phyloP scores from a whole-genome alignment of 768 basidiomycete species.

The Leccinum truebloodii region DNA sequence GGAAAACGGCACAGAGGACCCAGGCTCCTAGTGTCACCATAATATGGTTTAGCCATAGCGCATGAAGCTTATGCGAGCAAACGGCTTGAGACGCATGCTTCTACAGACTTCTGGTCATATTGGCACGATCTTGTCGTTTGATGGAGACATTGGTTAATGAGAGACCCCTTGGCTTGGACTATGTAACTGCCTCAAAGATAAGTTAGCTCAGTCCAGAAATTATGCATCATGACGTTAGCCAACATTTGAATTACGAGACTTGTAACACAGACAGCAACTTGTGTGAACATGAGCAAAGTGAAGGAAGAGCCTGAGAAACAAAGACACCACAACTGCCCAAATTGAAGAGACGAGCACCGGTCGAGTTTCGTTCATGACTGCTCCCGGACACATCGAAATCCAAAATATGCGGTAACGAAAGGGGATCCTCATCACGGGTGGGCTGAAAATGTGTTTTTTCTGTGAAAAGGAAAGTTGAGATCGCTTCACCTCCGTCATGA shows the following conservation, averaged over 20 bases:
- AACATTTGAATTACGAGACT: neutral
- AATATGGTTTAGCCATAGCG: too few species aligned
- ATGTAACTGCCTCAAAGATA: neutral
- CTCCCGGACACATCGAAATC: neutral
- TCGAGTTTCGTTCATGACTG: neutral
- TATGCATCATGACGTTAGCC: neutral
- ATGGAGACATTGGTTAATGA: too few species aligned
- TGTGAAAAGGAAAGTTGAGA: neutral
- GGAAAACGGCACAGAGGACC: too few species aligned
- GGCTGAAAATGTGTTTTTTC: neutral
- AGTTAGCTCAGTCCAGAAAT: neutral
- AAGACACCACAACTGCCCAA: neutral
- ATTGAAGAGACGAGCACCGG: too few species aligned
- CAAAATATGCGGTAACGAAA: too few species aligned
- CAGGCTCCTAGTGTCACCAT: too few species aligned
- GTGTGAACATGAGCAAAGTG: neutral
- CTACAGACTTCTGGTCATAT: too few species aligned
- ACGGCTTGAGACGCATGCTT: too few species aligned
- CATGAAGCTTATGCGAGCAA: too few species aligned
- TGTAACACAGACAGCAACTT: neutral
- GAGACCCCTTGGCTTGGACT: too few species aligned
- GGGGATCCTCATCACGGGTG: neutral
- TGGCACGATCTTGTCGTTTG: too few species aligned
- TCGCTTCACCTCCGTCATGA: neutral
- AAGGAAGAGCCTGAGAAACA: too few species aligned